Conservation (phyloP, 1,139 yeast genomes). For the Debaryomyces subglobosus region DNA sequence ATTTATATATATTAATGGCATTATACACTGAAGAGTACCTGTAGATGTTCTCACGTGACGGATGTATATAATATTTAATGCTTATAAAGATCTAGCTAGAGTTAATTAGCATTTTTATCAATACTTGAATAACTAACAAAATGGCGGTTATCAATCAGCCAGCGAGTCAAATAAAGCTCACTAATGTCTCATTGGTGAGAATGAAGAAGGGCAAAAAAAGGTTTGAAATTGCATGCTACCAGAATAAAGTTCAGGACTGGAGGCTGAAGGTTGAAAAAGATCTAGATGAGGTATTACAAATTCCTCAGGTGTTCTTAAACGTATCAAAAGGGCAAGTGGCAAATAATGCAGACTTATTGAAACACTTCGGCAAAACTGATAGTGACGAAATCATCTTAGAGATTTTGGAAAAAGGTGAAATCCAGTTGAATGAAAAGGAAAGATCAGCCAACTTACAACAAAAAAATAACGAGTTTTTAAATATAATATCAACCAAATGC, state of each 20-base stretch:
- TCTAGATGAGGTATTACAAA: slow-evolving; percentile 91
- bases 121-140: neutral
- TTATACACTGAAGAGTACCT: neutral
- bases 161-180: slow-evolving; percentile 80
- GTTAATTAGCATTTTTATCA: neutral
- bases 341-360: slow-evolving; percentile 76
- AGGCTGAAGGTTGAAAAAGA: slow-evolving; percentile 88
- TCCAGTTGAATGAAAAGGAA: slow-evolving; percentile 93
- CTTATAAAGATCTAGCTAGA: neutral
- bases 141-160: slow-evolving; percentile 84
- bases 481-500: slow-evolving; percentile 85
- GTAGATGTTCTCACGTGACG: slow-evolving; percentile 4
- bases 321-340: slow-evolving; percentile 97
- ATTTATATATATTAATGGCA: slow-evolving; percentile 8
- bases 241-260: slow-evolving; percentile 96
- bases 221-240: slow-evolving; percentile 95
- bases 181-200: slow-evolving; percentile 91
- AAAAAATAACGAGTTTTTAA: slow-evolving; percentile 80
- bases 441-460: slow-evolving; percentile 75
- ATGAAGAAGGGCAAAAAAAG: slow-evolving; percentile 89
- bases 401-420: slow-evolving; percentile 87
- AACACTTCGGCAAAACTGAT: slow-evolving; percentile 76
- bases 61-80: neutral
- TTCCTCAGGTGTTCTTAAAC: slow-evolving; percentile 90
- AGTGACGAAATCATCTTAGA: slow-evolving; percentile 74